Conservation (phyloP, 495 filamentous ascomycete species). For the Aspergillus panamensis region DNA sequence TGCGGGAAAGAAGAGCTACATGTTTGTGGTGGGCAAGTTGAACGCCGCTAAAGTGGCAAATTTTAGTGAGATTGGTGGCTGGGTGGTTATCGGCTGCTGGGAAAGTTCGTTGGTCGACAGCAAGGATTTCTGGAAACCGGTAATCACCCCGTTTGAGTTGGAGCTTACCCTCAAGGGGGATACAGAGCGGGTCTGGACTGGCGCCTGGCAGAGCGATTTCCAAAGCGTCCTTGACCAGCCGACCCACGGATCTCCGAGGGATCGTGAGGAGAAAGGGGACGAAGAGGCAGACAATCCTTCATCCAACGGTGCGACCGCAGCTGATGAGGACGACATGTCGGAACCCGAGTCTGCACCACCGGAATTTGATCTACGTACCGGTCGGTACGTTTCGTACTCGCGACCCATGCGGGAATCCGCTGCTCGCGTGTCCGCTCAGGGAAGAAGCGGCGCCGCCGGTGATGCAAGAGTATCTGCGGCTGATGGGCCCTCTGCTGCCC, state of each 20-base stretch:
- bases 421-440: slow-evolving; percentile 26
- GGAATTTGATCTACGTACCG: slow-evolving; percentile 88
- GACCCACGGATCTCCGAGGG: slow-evolving; percentile 20
- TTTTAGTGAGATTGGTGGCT: slow-evolving; percentile 89
- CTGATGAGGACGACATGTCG: slow-evolving; percentile 46
- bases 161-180: slow-evolving; percentile 68
- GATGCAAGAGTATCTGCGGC: slow-evolving; percentile 30
- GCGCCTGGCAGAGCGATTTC: slow-evolving; percentile 73
- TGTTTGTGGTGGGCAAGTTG: slow-evolving; percentile 93
- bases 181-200: slow-evolving; percentile 67
- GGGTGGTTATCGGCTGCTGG: slow-evolving; percentile 98
- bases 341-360: slow-evolving; percentile 72
- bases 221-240: slow-evolving; percentile 51
- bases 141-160: slow-evolving; percentile 92
- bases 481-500: slow-evolving; percentile 30
- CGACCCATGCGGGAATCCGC: slow-evolving; percentile 65
- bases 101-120: slow-evolving; percentile 87
- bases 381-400: slow-evolving; percentile 76
- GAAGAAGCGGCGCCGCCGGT: slow-evolving; percentile 17
- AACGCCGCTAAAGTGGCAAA: slow-evolving; percentile 96
- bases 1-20: slow-evolving; percentile 89
- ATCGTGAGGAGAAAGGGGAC: slow-evolving; percentile 15
- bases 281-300: neutral
- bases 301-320: slow-evolving; percentile 25
- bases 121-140: slow-evolving; percentile 77